Evolutionary conservation across 345 rosid genomes (phyloP).

Genomic region (Pseudoturritis turrita): DNA sequence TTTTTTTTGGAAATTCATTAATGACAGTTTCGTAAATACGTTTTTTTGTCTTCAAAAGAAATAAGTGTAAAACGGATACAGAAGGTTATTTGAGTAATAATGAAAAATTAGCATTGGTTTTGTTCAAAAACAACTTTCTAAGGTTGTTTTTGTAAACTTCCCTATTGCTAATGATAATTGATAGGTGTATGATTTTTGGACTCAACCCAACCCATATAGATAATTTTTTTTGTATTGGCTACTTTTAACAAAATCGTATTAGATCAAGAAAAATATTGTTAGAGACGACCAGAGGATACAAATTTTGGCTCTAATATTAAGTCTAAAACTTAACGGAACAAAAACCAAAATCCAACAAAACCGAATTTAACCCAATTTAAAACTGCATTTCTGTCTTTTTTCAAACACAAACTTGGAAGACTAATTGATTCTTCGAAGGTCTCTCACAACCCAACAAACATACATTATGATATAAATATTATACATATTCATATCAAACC

Average conservation of each 20-base stretch:
- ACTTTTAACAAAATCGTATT: neutral
- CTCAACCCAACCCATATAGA: neutral
- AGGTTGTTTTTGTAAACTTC: too few relatives aligned
- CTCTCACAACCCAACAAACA: constrained; percentile 2
- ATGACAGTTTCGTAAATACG: too few relatives aligned
- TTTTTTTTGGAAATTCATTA: too few relatives aligned
- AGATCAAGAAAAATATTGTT: neutral
- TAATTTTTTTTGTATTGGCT: neutral
- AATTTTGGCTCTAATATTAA: neutral
- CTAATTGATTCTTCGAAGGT: neutral
- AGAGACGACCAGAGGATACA: neutral
- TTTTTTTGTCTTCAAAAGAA: too few relatives aligned
- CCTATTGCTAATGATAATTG: too few relatives aligned
- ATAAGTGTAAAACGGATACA: too few relatives aligned
- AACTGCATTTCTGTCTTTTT: neutral
- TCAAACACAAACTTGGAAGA: neutral
- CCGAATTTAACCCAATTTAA: neutral
- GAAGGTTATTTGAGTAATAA: too few relatives aligned
- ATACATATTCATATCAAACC: neutral
- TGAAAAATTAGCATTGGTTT: too few relatives aligned
- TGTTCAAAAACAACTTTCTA: too few relatives aligned
- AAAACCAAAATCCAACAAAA: neutral
- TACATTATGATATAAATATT: neutral
- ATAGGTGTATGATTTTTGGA: neutral
- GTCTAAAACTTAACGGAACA: neutral